These are phyloP conservation scores for Sclerotinia glacialis DNA, from an alignment of 2,329 filamentous ascomycete genomes.

Conservation along the genomic window DNA sequence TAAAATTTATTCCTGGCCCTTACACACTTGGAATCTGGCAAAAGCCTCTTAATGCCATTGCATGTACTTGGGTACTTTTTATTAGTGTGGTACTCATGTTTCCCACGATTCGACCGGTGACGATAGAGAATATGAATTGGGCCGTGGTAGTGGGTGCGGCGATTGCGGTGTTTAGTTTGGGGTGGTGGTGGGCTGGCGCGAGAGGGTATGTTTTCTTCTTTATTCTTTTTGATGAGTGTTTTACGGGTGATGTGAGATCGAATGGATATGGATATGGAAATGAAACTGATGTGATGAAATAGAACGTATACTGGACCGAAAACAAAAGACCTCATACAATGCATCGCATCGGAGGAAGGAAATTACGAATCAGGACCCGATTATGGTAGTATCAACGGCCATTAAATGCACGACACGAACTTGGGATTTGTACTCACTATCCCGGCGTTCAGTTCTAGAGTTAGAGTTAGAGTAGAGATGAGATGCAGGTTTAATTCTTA, in stretches of 20 bases:
- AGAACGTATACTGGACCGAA: constrained; percentile 20
- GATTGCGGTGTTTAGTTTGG: constrained; percentile 49
- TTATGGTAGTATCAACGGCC: not conserved
- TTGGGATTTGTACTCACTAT: not conserved
- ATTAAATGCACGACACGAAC: not conserved
- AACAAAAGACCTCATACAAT: constrained; percentile 21
- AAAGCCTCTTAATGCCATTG: constrained; percentile 52
- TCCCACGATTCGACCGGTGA: constrained; percentile 48
- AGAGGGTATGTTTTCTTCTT: constrained; percentile 27
- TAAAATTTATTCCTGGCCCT: constrained; percentile 45
- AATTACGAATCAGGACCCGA: constrained; percentile 11
- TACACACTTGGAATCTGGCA: constrained; percentile 57
- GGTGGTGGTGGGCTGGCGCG: constrained; percentile 46
- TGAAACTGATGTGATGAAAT: not conserved
- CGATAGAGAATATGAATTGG: constrained; percentile 51
- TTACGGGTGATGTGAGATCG: too few species aligned
- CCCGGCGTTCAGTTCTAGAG: not conserved
- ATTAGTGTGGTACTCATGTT: constrained; percentile 61
- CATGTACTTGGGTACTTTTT: constrained; percentile 60
- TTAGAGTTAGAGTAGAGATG: not conserved
- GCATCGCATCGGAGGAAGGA: constrained; percentile 1
- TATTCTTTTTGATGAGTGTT: too few species aligned
- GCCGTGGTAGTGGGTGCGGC: constrained; percentile 47
- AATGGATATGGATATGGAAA: too few species aligned
- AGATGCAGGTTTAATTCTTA: too few species aligned